A percentile compares a stretch with the other conserved stretches of the same genome.
These are phyloP conservation scores for Naumovozyma castellii DNA, from an alignment of 805 yeast species.

Conservation along the genomic window DNA sequence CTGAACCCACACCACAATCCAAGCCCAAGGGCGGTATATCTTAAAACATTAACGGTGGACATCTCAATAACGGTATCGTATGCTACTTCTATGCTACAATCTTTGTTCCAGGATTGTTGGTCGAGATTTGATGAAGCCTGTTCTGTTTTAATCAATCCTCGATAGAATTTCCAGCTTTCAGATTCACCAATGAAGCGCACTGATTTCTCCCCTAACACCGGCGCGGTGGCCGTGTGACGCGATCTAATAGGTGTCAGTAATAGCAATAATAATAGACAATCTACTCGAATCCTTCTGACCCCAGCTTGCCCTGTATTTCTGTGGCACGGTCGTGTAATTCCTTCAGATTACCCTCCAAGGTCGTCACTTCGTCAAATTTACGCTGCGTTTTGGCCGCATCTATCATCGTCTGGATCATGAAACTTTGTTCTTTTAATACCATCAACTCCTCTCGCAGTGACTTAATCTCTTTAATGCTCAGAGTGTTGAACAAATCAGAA, in stretches of 20 bases:
- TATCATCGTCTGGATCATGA: conserved; percentile 57
- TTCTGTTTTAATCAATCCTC: too few species aligned
- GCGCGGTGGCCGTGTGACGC: neutral
- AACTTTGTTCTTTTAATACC: conserved; percentile 80
- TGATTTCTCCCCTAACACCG: neutral
- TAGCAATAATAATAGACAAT: neutral
- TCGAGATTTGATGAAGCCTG: too few species aligned
- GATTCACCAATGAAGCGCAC: neutral
- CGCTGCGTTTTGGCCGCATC: conserved; percentile 53
- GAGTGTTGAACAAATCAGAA: conserved; percentile 22
- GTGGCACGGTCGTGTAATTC: conserved; percentile 47
- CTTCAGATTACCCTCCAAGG: conserved; percentile 46
- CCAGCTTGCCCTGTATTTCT: conserved; percentile 41
- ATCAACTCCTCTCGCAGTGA: conserved; percentile 62
- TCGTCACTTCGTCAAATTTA: conserved; percentile 64
- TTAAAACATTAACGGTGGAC: conserved; percentile 57
- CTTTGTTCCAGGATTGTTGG: too few species aligned
- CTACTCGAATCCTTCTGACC: conserved; percentile 39
- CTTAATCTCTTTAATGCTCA: conserved; percentile 47
- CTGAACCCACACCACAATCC: conserved; percentile 85
- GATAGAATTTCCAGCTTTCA: neutral
- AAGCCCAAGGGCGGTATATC: conserved; percentile 84
- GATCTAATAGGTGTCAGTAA: neutral
- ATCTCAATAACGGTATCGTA: conserved; percentile 26
- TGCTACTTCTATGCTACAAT: too few species aligned